phyloP scores from a whole-genome alignment of 2,329 filamentous ascomycete species.

The Colletotrichum sp. region DNA sequence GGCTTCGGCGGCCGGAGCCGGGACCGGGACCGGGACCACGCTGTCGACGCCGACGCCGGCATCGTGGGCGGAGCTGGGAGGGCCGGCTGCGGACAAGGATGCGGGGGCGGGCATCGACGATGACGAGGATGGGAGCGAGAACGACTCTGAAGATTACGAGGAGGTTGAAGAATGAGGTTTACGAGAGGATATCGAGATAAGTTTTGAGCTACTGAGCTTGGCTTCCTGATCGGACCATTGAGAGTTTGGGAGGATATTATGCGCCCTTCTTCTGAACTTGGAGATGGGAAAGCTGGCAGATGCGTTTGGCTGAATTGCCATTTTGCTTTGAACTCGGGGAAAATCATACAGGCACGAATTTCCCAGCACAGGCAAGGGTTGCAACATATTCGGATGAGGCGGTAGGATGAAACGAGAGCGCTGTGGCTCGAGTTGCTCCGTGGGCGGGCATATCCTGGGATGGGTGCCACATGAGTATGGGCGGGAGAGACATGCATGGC shows the following conservation, averaged over 20 bases:
- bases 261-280: not conserved
- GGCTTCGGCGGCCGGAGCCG: not conserved
- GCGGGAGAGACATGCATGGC: constrained; percentile 12
- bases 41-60: constrained; percentile 40
- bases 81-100: constrained; percentile 12
- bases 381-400: not conserved
- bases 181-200: not conserved
- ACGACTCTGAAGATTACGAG: constrained; percentile 30
- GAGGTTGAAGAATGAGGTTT: not conserved
- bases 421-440: not conserved
- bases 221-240: not conserved
- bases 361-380: not conserved
- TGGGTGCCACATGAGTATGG: not conserved
- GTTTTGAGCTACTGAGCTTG: not conserved
- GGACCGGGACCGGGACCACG: not conserved
- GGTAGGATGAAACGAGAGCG: not conserved
- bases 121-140: constrained; percentile 21
- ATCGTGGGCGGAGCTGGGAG: constrained; percentile 37
- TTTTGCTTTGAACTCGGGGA: not conserved
- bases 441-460: not conserved
- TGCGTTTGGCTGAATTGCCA: not conserved
- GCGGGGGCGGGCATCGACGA: constrained; percentile 8
- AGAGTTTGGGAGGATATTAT: not conserved
- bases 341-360: not conserved
- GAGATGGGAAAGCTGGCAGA: not conserved